Base-by-base conservation (phyloP, 2,329 filamentous ascomycete species). In the Colletotrichum sp. region DNA sequence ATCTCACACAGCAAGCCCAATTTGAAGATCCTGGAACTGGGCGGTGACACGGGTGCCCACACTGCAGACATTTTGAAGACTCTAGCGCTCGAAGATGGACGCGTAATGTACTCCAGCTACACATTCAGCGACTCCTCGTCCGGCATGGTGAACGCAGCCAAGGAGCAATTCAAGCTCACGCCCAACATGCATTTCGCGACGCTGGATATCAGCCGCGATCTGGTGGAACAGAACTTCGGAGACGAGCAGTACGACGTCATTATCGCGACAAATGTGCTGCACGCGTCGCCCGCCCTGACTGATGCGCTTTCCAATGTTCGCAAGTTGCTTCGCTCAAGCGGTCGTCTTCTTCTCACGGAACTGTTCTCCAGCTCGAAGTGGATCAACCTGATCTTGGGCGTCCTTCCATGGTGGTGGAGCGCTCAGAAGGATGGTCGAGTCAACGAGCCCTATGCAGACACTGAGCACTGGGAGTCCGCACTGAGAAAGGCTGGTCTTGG, bases 251-350 rank as follows among this genome's bases (percentile, higher is more conserved):
- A 83, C 73, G 86, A 88, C 60, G 8, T 88, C 7, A 70, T 88
- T 12, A 76, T 87, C 21, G 85, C 84, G 2, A 80, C 82, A 3
- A 79, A 82, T 32, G 82, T 85, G 2, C 76, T 89, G 0, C 84
- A 87, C 70, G 83, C 85, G 2, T 87, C 85, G 1, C 10, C 32
- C 13, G 28, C 13, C 15, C 10, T 73, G 10, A 10, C 13, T 18
- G 34, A 30, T 9, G 28, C 26, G 56, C 66, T 73, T 16, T 21
- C 56, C 21, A 73, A 73, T 16, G 30, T 69, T 6, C 66, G 66
- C 9, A 28, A 30, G 28, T 58, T 73, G 16, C 65, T 73, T 9
- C 21, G 21, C 12, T 66, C 71, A 10, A 32, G 24, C 30, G 71
- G 71, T 1, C 36, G 56, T 13, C 48, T 73, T 18, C 65, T 83